A percentile compares a stretch with the other conserved stretches of the same genome.
phyloP scores from a whole-genome alignment of 2,329 filamentous ascomycete genomes.

The Paradendryphiella salina region DNA sequence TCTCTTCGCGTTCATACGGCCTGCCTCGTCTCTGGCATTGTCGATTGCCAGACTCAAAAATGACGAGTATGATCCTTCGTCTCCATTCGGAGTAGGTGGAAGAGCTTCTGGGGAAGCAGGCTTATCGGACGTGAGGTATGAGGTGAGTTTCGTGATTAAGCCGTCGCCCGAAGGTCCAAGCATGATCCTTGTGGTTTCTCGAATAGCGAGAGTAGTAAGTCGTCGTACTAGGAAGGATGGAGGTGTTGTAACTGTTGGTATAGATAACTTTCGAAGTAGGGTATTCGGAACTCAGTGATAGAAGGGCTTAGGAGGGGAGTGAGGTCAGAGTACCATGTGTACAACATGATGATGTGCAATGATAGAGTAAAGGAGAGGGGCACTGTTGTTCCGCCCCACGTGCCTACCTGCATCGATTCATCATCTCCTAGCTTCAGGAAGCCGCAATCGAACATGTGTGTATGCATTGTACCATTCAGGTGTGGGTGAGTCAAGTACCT shows the following conservation, averaged over 20 bases:
- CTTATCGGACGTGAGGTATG: constrained; percentile 4
- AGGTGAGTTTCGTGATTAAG: constrained; percentile 9
- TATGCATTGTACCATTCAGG: not conserved
- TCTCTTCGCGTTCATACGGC: not conserved
- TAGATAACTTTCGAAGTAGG: not conserved
- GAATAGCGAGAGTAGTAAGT: not conserved
- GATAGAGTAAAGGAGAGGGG: not conserved
- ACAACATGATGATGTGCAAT: not conserved
- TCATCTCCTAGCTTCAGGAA: not conserved
- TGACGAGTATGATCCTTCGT: not conserved
- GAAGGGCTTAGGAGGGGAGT: not conserved
- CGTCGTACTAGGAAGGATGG: not conserved
- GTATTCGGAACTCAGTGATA: not conserved
- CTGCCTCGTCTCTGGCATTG: not conserved
- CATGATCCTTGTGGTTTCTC: not conserved
- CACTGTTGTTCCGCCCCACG: too few relatives aligned
- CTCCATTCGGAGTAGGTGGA: not conserved
- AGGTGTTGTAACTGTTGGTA: not conserved
- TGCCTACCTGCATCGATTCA: not conserved
- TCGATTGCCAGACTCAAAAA: not conserved
- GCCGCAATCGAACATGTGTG: not conserved
- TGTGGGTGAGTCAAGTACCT: too few relatives aligned
- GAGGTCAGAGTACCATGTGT: not conserved
- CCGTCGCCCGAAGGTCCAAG: constrained; percentile 5
- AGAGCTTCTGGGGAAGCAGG: not conserved